A percentile compares a stretch with the other conserved stretches of the same genome.
Conservation (phyloP, 1,284 basidiomycete species). For the Serendipita sp. region DNA sequence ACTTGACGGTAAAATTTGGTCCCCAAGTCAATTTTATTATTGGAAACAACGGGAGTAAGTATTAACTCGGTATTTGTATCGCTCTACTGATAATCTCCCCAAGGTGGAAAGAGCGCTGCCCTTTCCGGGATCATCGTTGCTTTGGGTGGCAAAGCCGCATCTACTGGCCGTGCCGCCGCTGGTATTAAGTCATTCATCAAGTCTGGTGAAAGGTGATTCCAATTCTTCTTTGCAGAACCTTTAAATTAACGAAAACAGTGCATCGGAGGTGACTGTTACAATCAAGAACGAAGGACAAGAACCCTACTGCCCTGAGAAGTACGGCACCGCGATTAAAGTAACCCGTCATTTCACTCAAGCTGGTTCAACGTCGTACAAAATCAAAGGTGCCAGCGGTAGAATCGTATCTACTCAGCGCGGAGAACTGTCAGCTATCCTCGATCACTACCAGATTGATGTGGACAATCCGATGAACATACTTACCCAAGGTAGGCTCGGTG, state of each 20-base stretch:
- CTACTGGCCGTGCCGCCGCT: slow-evolving; percentile 68
- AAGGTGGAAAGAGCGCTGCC: slow-evolving; percentile 91
- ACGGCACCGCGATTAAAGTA: slow-evolving; percentile 74
- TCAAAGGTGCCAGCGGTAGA: slow-evolving; percentile 56
- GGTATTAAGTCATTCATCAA: slow-evolving; percentile 84
- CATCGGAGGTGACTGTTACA: slow-evolving; percentile 63
- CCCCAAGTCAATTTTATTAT: slow-evolving; percentile 95
- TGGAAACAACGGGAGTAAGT: slow-evolving; percentile 73
- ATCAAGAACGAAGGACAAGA: slow-evolving; percentile 84
- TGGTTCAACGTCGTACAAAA: slow-evolving; percentile 70
- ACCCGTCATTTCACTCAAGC: slow-evolving; percentile 69
- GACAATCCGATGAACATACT: slow-evolving; percentile 95
- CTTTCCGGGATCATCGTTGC: slow-evolving; percentile 88
- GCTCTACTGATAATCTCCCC: not conserved
- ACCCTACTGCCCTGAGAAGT: slow-evolving; percentile 72
- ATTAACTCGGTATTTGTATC: not conserved
- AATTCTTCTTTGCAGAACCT: not conserved
- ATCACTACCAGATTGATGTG: slow-evolving; percentile 92
- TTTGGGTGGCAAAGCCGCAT: slow-evolving; percentile 80
- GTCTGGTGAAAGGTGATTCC: slow-evolving; percentile 61
- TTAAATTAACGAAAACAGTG: slow-evolving; percentile 25
- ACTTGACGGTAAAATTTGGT: slow-evolving; percentile 65
- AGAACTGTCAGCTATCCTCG: slow-evolving; percentile 75
- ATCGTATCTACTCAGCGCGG: slow-evolving; percentile 69
- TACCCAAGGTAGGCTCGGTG: slow-evolving; percentile 53